Conservation (phyloP, 2,329 filamentous ascomycete genomes). For the Pseudocercospora eumusae region DNA sequence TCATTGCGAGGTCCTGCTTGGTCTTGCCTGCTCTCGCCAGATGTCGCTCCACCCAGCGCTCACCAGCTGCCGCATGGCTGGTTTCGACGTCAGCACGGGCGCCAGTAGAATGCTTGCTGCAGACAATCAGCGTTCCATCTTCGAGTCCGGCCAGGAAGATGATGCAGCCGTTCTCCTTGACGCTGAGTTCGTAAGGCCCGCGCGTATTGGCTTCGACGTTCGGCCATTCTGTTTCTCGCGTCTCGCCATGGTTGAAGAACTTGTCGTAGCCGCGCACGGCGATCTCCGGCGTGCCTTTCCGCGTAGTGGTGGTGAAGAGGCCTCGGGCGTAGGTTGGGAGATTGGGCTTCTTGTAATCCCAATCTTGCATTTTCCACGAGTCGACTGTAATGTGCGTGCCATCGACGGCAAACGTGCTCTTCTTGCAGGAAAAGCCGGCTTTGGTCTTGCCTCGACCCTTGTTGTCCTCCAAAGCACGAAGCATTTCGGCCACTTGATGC, state of each 20-base stretch:
- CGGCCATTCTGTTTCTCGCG: slow-evolving; percentile 76
- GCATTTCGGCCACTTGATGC: slow-evolving; percentile 65
- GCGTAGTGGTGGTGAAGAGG: slow-evolving; percentile 79
- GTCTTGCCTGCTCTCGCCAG: slow-evolving; percentile 75
- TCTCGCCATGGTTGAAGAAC: slow-evolving; percentile 93
- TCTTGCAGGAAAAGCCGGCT: slow-evolving; percentile 71
- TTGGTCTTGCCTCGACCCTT: slow-evolving; percentile 52
- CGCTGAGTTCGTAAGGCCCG: slow-evolving; percentile 89
- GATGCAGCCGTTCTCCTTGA: slow-evolving; percentile 99
- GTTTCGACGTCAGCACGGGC: slow-evolving; percentile 67
- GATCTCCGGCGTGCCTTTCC: slow-evolving; percentile 70
- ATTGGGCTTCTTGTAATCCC: slow-evolving; percentile 87
- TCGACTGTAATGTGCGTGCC: slow-evolving; percentile 71
- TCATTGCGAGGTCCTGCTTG: slow-evolving; percentile 72
- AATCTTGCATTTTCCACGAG: slow-evolving; percentile 92
- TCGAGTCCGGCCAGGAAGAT: slow-evolving; percentile 93
- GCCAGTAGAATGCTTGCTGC: slow-evolving; percentile 97
- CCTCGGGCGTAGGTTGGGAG: slow-evolving; percentile 92
- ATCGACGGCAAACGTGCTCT: slow-evolving; percentile 71
- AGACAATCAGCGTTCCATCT: slow-evolving; percentile 88
- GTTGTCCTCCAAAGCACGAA: slow-evolving; percentile 64
- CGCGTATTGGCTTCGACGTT: slow-evolving; percentile 74
- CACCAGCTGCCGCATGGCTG: slow-evolving; percentile 83
- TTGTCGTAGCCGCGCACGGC: slow-evolving; percentile 93
- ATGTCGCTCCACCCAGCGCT: slow-evolving; percentile 78